Conservation (phyloP, 148 eudicot genomes). For the Agrostemma githago region DNA sequence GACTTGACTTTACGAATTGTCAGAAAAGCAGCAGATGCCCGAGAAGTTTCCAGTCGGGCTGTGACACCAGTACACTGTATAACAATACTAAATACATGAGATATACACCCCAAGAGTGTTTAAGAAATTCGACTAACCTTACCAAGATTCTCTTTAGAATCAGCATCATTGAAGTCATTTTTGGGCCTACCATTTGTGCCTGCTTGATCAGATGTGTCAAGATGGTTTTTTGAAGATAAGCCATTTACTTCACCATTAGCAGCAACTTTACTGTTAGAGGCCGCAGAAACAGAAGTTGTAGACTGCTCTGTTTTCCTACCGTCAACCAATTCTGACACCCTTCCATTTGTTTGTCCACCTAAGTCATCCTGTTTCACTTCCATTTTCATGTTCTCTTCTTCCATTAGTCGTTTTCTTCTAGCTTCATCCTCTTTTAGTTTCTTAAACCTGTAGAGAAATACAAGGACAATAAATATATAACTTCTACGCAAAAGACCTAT, state of each 20-base stretch:
- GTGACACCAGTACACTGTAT: not conserved
- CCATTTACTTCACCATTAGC: conserved; percentile 39
- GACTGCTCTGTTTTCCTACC: conserved; percentile 18
- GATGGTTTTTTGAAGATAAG: conserved; percentile 31
- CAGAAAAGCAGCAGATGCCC: not conserved
- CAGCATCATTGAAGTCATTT: conserved; percentile 18
- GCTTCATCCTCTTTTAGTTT: conserved; percentile 89
- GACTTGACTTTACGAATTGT: not conserved
- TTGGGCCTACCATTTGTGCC: conserved; percentile 27
- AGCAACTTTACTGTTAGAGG: conserved; percentile 23
- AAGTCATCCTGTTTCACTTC: conserved; percentile 33
- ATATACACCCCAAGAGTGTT: not conserved
- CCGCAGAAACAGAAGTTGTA: conserved; percentile 14
- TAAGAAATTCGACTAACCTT: conserved; percentile 30
- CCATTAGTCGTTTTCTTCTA: conserved; percentile 48
- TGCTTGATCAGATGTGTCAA: conserved; percentile 17
- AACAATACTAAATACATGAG: not conserved
- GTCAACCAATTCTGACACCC: conserved; percentile 20
- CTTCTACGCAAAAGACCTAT: not conserved
- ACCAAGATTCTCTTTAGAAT: conserved; percentile 20
- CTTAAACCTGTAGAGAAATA: conserved; percentile 52
- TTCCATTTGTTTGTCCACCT: conserved; percentile 31
- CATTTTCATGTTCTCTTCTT: conserved; percentile 50
- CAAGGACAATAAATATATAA: not conserved
- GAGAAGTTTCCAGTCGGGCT: not conserved